phyloP scores from a whole-genome alignment of 495 filamentous ascomycete genomes.

The Xanthoparmelia taractica region DNA sequence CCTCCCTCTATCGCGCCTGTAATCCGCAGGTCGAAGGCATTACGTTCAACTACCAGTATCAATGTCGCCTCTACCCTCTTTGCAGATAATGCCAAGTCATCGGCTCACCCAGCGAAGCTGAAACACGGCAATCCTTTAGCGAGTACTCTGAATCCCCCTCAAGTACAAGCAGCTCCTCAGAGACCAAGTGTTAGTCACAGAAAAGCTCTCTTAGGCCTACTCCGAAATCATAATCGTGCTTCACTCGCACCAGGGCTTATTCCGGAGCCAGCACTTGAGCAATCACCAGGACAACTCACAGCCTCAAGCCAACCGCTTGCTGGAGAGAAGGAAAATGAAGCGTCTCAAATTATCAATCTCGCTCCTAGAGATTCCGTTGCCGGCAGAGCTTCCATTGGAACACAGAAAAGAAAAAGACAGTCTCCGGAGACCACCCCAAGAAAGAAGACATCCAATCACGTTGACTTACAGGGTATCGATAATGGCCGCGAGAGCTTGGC shows the following conservation, averaged over 20 bases:
- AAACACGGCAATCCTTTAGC: not conserved
- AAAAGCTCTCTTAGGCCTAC: conserved; percentile 2
- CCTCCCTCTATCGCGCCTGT: not conserved
- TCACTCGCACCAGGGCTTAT: not conserved
- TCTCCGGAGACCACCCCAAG: not conserved
- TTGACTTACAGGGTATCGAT: not conserved
- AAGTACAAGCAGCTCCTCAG: not conserved
- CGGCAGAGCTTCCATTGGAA: not conserved
- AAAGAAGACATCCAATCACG: not conserved
- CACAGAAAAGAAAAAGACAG: not conserved
- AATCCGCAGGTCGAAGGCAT: not conserved
- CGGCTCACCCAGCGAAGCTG: not conserved
- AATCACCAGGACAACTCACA: not conserved
- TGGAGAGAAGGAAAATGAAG: not conserved
- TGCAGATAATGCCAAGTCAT: not conserved
- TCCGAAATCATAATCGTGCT: not conserved
- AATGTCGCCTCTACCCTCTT: not conserved
- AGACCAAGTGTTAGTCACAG: not conserved
- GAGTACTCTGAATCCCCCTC: not conserved
- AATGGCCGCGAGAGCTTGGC: not conserved
- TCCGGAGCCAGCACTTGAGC: not conserved
- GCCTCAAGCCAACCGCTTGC: not conserved
- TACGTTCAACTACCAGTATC: not conserved
- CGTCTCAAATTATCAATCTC: not conserved
- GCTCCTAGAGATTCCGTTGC: not conserved